Base-by-base conservation (phyloP, 176 grass and related monocot species). In the Triticum timopheevii region DNA sequence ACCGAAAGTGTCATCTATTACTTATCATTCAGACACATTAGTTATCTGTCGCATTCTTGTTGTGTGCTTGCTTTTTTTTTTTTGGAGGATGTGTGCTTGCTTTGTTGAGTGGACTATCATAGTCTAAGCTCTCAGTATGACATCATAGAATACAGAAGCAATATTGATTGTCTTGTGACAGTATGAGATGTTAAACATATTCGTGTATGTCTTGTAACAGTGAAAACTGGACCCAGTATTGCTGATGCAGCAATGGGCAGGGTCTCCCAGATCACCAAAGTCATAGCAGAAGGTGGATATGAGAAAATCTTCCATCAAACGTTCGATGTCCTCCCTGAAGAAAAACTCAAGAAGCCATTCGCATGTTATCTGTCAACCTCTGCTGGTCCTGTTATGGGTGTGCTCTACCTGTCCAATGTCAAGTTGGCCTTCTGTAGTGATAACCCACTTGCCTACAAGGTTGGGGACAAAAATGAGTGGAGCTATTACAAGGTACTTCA, bases 211-310 rank as follows among this genome's bases (percentile, higher is more conserved):
- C 23, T 83, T 78, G 82, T 22, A 82, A 87, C 92, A 99, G 97
- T 99, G 85, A 99, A 99, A 92, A 99, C 97, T 59, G 97, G 97
- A 54, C 97, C 97, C 62, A 99, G 97, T 77, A 93, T 99, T 78
- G 69, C 94, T 17, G 97, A 99, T 87, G 97, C 97, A 31, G 97
- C 97, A 13, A 99, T 99, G 97, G 89, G 92, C 58, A 92, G 94
- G 84, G 61, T 99, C 80, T 93, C 94, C 3, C 97, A 99, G 78
- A 91, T 92, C 66, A 99, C 94, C 24, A 99, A 99, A 94, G 94
- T 93, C 77, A 93, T 99, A 80, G 89, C 94, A 16, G 97, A 99
- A 94, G 97, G 97, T 74, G 97, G 97, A 78, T 99, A 99, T 66
- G 97, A 99, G 13, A 99, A 99, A 45, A 94, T 99, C 73, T 99